These are phyloP conservation scores for Dispira simplex DNA, from an alignment of 192 early-diverging fungal genomes.

Conservation along the genomic window DNA sequence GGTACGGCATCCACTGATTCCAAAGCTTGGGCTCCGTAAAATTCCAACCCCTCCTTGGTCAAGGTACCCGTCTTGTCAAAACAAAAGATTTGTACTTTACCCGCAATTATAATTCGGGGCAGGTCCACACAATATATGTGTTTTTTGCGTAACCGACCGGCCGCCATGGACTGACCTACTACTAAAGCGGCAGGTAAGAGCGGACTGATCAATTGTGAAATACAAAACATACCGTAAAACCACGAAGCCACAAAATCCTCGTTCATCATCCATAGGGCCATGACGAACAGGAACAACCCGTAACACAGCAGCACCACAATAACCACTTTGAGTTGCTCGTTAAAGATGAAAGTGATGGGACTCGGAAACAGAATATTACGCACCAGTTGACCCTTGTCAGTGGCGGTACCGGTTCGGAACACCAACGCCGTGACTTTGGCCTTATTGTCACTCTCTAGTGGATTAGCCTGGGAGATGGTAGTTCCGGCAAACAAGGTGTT, in stretches of 20 bases:
- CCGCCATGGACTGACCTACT: conserved; percentile 36
- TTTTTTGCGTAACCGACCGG: conserved; percentile 30
- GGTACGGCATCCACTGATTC: conserved; percentile 1
- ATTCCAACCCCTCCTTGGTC: conserved; percentile 45
- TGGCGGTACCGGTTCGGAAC: conserved; percentile 26
- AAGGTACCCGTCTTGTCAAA: conserved; percentile 50
- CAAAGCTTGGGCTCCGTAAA: conserved; percentile 22
- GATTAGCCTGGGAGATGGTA: conserved; percentile 33
- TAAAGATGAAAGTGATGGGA: conserved; percentile 38
- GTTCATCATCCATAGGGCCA: conserved; percentile 18
- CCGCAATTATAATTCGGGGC: conserved; percentile 36
- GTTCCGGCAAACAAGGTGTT: conserved; percentile 35
- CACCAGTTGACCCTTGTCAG: conserved; percentile 36
- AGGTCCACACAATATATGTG: conserved; percentile 39
- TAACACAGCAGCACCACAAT: conserved; percentile 32
- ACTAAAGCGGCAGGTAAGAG: conserved; percentile 39
- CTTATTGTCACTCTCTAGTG: conserved; percentile 13
- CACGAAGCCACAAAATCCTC: conserved; percentile 24
- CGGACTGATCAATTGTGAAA: conserved; percentile 37
- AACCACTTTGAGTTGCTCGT: conserved; percentile 42
- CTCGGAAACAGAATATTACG: conserved; percentile 40
- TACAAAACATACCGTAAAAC: conserved; percentile 43
- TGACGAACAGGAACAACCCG: conserved; percentile 25
- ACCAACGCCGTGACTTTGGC: conserved; percentile 19
- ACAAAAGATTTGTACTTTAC: conserved; percentile 42